Conservation (phyloP, 2,329 filamentous ascomycete genomes). For the Fusarium incarnatum region DNA sequence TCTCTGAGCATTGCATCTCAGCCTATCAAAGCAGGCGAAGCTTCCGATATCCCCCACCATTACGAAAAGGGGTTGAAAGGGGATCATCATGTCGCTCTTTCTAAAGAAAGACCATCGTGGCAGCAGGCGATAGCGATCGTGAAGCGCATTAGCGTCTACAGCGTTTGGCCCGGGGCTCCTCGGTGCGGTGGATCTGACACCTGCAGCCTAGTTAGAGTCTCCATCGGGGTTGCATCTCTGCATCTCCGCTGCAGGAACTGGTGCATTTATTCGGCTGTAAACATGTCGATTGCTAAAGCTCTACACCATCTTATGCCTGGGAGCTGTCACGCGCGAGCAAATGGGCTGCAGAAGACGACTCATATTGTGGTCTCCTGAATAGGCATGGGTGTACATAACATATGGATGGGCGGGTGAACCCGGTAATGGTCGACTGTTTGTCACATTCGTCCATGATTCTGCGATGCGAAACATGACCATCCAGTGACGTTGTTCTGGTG, state of each 20-base stretch:
- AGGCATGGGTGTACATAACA: conserved; percentile 17
- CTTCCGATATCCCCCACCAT: conserved; percentile 13
- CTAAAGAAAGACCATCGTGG: conserved; percentile 23
- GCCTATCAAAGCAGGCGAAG: conserved; percentile 34
- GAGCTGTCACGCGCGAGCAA: conserved; percentile 31
- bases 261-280: conserved; percentile 26
- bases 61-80: conserved; percentile 22
- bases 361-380: conserved; percentile 7
- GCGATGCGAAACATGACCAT: conserved; percentile 22
- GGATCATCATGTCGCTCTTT: conserved; percentile 18
- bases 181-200: conserved; percentile 39
- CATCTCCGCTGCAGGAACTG: conserved; percentile 42
- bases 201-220: conserved; percentile 34
- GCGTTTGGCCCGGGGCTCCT: conserved; percentile 30
- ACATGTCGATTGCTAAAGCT: conserved; percentile 35
- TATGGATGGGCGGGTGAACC: conserved; percentile 29
- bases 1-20: conserved; percentile 16
- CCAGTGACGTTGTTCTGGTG: conserved; percentile 37
- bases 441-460: conserved; percentile 8
- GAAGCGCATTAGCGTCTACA: conserved; percentile 32
- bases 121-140: conserved; percentile 27
- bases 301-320: conserved; percentile 34
- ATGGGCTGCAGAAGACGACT: conserved; percentile 18
- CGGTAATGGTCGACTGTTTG: conserved; percentile 22
- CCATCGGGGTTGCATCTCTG: conserved; percentile 39